Percentiles rank a stretch among this genome's conserved stretches.
These are phyloP conservation scores for Penicillium freii DNA, from an alignment of 2,329 filamentous ascomycete species.

Conservation along the genomic window DNA sequence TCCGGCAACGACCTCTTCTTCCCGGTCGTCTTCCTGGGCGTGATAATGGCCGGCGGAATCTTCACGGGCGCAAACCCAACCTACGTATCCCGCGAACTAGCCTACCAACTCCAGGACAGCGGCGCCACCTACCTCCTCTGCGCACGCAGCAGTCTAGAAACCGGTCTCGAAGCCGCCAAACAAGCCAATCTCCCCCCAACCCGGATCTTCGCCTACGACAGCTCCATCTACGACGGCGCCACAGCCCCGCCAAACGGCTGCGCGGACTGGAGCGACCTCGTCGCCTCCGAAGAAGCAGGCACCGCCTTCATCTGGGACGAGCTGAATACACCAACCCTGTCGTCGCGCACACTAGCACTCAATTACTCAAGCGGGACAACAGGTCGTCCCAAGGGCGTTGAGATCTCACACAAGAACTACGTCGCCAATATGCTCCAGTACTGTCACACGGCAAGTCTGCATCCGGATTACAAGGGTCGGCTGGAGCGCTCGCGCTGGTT, in stretches of 20 bases:
- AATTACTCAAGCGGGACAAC: slow-evolving; percentile 77
- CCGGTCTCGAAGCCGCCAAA: slow-evolving; percentile 64
- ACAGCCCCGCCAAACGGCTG: slow-evolving; percentile 43
- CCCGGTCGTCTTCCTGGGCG: slow-evolving; percentile 67
- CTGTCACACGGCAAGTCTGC: slow-evolving; percentile 47
- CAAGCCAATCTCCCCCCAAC: slow-evolving; percentile 55
- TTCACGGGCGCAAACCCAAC: slow-evolving; percentile 74
- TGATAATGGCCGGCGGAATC: slow-evolving; percentile 73
- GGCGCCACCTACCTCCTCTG: slow-evolving; percentile 64
- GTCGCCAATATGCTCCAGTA: slow-evolving; percentile 67
- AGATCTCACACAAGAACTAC: slow-evolving; percentile 75
- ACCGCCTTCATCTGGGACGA: slow-evolving; percentile 61
- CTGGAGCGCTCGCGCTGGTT: slow-evolving; percentile 49
- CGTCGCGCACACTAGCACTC: slow-evolving; percentile 54
- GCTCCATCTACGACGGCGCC: slow-evolving; percentile 48
- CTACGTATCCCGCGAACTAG: slow-evolving; percentile 68
- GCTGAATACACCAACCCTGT: slow-evolving; percentile 42
- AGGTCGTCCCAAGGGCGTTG: slow-evolving; percentile 78
- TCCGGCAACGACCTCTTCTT: slow-evolving; percentile 72
- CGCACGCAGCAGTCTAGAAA: slow-evolving; percentile 58
- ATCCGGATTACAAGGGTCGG: slow-evolving; percentile 51
- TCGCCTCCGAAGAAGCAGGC: slow-evolving; percentile 54
- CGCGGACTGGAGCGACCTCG: slow-evolving; percentile 63
- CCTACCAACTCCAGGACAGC: slow-evolving; percentile 71
- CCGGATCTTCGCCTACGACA: slow-evolving; percentile 66